phyloP scores from a whole-genome alignment of 108 stramenopile genomes.

The Chaetoceros tenuissimus region DNA sequence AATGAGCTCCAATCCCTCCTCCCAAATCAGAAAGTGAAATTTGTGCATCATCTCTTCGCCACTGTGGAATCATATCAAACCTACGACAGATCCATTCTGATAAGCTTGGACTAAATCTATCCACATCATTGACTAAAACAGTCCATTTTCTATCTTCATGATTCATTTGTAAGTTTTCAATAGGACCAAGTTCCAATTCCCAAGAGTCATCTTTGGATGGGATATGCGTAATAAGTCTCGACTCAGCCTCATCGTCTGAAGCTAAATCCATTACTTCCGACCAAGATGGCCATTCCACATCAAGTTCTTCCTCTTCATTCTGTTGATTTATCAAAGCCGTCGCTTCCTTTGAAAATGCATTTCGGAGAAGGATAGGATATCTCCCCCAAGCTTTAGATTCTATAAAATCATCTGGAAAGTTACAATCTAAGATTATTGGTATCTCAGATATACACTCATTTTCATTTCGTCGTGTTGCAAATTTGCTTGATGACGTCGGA shows the following conservation, averaged over 20 bases:
- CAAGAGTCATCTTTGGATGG: constrained; percentile 44
- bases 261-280: constrained; percentile 48
- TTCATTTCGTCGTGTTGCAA: too few species aligned
- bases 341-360: constrained; percentile 36
- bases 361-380: constrained; percentile 45
- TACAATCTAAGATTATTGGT: too few species aligned
- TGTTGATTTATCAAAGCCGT: constrained; percentile 3
- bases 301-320: too few species aligned
- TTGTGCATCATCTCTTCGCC: constrained; percentile 86
- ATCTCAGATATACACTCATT: too few species aligned
- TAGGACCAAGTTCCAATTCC: constrained; percentile 51
- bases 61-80: constrained; percentile 52
- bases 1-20: constrained; percentile 91
- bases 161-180: constrained; percentile 22
- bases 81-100: constrained; percentile 64
- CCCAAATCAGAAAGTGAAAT: constrained; percentile 55
- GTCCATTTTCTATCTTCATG: constrained; percentile 26
- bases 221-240: constrained; percentile 35
- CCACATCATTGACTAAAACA: constrained; percentile 79
- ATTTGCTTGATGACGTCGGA: too few species aligned
- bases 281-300: constrained; percentile 37
- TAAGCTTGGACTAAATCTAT: constrained; percentile 54
- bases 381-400: constrained; percentile 37
- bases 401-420: background rate
- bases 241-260: constrained; percentile 6